Conservation (phyloP, 2,329 filamentous ascomycete species). For the Apiospora koreana region DNA sequence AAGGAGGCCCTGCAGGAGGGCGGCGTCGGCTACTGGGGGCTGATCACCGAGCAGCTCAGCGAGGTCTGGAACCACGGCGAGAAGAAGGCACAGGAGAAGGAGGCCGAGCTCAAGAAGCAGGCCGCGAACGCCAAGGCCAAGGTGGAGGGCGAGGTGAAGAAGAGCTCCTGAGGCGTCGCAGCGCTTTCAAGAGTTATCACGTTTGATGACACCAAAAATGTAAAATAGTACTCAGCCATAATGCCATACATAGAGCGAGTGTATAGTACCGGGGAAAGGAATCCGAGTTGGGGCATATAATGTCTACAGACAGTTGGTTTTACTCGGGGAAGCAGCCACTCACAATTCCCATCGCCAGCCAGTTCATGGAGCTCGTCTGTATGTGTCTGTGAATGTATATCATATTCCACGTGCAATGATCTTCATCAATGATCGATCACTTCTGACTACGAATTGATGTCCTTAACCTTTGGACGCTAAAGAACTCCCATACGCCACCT, state of each 20-base stretch:
- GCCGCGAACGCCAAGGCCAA: neutral
- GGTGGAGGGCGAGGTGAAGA: neutral
- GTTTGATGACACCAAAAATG: neutral
- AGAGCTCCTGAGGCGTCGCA: neutral
- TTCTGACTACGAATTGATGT: neutral
- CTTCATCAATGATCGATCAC: neutral
- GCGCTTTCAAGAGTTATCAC: neutral
- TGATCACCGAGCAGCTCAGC: constrained; percentile 58
- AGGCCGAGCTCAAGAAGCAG: neutral
- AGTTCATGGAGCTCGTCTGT: neutral
- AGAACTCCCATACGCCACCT: neutral
- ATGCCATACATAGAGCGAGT: neutral
- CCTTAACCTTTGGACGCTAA: neutral
- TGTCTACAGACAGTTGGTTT: neutral
- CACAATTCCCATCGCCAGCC: neutral
- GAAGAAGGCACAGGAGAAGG: constrained; percentile 22
- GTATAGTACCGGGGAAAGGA: neutral
- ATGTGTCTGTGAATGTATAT: neutral
- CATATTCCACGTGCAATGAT: neutral
- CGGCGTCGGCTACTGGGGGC: constrained; percentile 55
- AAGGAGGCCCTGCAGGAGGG: constrained; percentile 52
- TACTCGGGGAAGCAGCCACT: neutral
- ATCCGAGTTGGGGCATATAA: neutral
- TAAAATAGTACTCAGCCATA: neutral
- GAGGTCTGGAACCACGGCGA: constrained; percentile 46